These are phyloP conservation scores for Exophiala calicioides DNA, from an alignment of 2,329 filamentous ascomycete genomes.

Conservation along the genomic window DNA sequence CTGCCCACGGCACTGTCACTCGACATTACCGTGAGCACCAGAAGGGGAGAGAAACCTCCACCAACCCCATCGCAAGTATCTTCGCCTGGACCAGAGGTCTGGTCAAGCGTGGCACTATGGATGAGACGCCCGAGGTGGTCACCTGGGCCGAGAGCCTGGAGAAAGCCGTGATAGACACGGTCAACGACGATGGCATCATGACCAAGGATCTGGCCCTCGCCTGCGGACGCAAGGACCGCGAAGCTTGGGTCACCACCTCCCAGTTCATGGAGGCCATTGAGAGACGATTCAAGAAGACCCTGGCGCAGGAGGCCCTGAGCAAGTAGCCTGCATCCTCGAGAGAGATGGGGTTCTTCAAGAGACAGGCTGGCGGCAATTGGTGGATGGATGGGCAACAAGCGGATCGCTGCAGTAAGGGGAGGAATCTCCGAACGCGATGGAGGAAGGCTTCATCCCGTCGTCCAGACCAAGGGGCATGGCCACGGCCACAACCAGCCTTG, in stretches of 20 bases:
- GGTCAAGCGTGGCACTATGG: conserved; percentile 87
- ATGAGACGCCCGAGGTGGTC: conserved; percentile 87
- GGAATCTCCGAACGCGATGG: too few species aligned
- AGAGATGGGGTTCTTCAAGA: too few species aligned
- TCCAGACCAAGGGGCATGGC: too few species aligned
- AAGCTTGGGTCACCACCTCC: conserved; percentile 85
- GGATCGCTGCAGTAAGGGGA: too few species aligned
- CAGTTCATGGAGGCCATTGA: conserved; percentile 94
- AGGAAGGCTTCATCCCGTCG: too few species aligned
- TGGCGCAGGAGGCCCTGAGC: conserved; percentile 59
- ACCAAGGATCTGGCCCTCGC: conserved; percentile 98
- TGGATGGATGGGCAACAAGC: background rate
- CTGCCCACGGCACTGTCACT: conserved; percentile 96
- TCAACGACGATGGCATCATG: conserved; percentile 94
- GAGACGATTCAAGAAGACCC: conserved; percentile 75
- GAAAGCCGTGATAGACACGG: conserved; percentile 89
- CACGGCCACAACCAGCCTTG: too few species aligned
- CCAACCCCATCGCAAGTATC: conserved; percentile 98
- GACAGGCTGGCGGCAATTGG: too few species aligned
- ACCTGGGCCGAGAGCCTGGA: conserved; percentile 90
- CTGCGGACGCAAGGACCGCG: conserved; percentile 80
- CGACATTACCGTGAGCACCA: conserved; percentile 99
- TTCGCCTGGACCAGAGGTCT: conserved; percentile 98
- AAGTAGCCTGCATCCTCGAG: too few species aligned
- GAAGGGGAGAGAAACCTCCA: conserved; percentile 95